Conservation (phyloP, 768 basidiomycete genomes). For the Boletus patriciae region DNA sequence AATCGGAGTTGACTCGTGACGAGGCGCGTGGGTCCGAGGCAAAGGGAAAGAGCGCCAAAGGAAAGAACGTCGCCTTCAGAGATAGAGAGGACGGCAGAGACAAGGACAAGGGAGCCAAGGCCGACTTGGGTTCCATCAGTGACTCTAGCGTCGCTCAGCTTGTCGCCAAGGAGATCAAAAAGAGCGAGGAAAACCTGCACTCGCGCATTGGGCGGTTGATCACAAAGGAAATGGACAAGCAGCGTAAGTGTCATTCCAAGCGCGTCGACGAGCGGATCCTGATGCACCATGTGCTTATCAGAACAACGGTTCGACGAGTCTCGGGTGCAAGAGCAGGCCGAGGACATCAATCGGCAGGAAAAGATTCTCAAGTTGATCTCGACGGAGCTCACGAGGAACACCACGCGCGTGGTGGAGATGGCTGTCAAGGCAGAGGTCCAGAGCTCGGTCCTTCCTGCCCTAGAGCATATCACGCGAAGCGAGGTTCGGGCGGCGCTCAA, state of each 20-base stretch:
- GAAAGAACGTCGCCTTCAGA: conserved; percentile 64
- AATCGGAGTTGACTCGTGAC: conserved; percentile 61
- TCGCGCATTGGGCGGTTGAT: conserved; percentile 76
- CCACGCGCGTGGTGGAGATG: conserved; percentile 85
- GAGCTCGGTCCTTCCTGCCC: conserved; percentile 76
- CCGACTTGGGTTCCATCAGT: conserved; percentile 36
- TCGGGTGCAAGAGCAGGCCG: conserved; percentile 72
- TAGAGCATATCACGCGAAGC: conserved; percentile 78
- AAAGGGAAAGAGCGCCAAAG: conserved; percentile 49
- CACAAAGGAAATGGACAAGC: conserved; percentile 86
- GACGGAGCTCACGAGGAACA: conserved; percentile 82
- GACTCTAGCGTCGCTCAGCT: conserved; percentile 59
- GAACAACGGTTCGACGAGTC: conserved; percentile 85
- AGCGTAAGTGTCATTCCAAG: conserved; percentile 54
- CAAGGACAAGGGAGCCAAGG: conserved; percentile 32
- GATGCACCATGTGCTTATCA: conserved; percentile 30
- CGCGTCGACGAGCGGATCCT: conserved; percentile 2
- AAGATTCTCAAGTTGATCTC: conserved; percentile 88
- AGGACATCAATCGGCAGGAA: conserved; percentile 83
- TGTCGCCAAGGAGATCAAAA: conserved; percentile 74
- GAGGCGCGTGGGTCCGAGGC: conserved; percentile 52
- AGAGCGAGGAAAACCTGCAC: conserved; percentile 79
- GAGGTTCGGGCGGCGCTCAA: conserved; percentile 80
- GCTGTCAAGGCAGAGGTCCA: conserved; percentile 86
- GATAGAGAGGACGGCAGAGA: conserved; percentile 53